A percentile compares a stretch with the other conserved stretches of the same genome.
Conservation (phyloP, 306 rosid genomes). For the Coriaria nepalensis region DNA sequence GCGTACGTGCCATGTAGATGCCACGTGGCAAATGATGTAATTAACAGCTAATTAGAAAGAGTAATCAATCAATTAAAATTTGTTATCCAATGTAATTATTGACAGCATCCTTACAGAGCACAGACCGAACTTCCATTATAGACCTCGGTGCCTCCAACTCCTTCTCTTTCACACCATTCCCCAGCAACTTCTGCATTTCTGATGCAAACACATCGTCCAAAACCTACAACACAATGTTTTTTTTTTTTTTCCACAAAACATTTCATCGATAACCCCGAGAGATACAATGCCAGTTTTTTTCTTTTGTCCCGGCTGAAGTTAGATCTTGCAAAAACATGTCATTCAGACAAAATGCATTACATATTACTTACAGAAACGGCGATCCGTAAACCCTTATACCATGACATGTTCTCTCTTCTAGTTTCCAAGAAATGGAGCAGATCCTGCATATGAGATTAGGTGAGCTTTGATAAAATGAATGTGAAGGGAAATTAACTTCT, state of each 20-base stretch:
- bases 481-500: constrained; percentile 1
- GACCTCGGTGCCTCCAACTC: constrained; percentile 73
- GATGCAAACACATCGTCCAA: constrained; percentile 85
- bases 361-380: constrained; percentile 70
- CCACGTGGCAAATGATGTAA: too few species aligned
- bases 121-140: constrained; percentile 81
- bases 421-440: constrained; percentile 86
- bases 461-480: constrained; percentile 1
- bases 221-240: constrained; percentile 53
- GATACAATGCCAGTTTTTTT: background rate
- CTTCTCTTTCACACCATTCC: constrained; percentile 68
- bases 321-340: too few species aligned
- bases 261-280: too few species aligned
- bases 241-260: too few species aligned
- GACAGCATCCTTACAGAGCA: constrained; percentile 79
- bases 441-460: constrained; percentile 38
- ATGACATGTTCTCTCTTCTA: constrained; percentile 75
- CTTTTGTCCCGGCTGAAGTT: background rate
- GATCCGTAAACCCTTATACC: constrained; percentile 89
- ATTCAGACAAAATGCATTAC: too few species aligned
- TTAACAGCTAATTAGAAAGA: too few species aligned
- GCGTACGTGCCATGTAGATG: too few species aligned
- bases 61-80: too few species aligned
- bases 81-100: too few species aligned
- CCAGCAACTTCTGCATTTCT: constrained; percentile 86